Conservation (phyloP, 2,329 filamentous ascomycete genomes). For the Ophiosphaerella korrae region DNA sequence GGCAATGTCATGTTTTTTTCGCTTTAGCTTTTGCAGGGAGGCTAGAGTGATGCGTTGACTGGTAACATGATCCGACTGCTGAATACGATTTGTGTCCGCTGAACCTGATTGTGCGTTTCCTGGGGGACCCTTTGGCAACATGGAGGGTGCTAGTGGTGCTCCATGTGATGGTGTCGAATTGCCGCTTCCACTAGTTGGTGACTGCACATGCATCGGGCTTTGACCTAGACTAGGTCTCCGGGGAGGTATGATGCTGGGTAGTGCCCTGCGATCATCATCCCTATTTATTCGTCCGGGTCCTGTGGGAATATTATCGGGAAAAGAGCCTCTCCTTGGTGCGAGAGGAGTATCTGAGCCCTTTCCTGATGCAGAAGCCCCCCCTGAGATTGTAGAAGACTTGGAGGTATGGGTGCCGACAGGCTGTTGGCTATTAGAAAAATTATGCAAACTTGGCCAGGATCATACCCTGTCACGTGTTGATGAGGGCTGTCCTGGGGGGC, state of each 20-base stretch:
- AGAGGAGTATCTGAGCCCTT: conserved; percentile 11
- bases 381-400: neutral
- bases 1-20: conserved; percentile 8
- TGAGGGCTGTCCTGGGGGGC: neutral
- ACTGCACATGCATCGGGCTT: conserved; percentile 10
- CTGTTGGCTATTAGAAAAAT: conserved; percentile 9
- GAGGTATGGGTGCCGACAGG: conserved; percentile 5
- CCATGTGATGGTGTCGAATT: conserved; percentile 23
- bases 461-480: conserved; percentile 10
- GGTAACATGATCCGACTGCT: neutral
- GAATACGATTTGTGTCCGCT: neutral
- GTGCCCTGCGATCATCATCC: neutral
- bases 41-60: conserved; percentile 3
- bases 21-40: conserved; percentile 8
- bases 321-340: neutral
- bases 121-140: conserved; percentile 13
- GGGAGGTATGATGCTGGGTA: neutral
- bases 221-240: conserved; percentile 3
- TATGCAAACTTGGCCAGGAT: neutral
- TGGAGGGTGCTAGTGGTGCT: conserved; percentile 28
- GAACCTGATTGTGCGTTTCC: neutral
- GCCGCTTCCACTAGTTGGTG: conserved; percentile 19
- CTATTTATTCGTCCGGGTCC: conserved; percentile 4
- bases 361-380: conserved; percentile 12
- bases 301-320: conserved; percentile 4